These are phyloP conservation scores for Penicillium thymicola DNA, from an alignment of 2,329 filamentous ascomycete species.

Conservation along the genomic window DNA sequence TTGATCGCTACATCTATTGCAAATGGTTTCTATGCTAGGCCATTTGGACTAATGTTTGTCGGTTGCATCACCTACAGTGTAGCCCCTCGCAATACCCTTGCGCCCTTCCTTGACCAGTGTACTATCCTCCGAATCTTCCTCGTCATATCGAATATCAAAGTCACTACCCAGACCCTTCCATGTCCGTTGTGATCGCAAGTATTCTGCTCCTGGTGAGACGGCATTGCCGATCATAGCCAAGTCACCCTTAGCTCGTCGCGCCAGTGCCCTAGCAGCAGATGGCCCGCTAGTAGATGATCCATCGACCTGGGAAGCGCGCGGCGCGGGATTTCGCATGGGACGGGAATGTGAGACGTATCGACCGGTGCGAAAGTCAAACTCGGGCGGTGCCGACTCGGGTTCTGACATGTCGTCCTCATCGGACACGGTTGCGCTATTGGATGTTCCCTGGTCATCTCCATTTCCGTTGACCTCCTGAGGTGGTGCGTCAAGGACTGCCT, in stretches of 20 bases:
- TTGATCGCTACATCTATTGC: conserved; percentile 7
- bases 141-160: conserved; percentile 62
- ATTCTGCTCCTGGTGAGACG: conserved; percentile 89
- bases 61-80: conserved; percentile 65
- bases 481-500: conserved; percentile 56
- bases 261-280: conserved; percentile 50
- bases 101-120: conserved; percentile 79
- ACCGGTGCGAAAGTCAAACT: conserved; percentile 89
- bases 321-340: conserved; percentile 41
- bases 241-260: conserved; percentile 65
- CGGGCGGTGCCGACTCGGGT: conserved; percentile 67
- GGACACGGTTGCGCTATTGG: conserved; percentile 26
- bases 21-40: conserved; percentile 1
- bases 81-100: conserved; percentile 83
- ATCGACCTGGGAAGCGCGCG: conserved; percentile 27
- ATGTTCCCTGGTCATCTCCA: conserved; percentile 25
- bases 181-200: conserved; percentile 72
- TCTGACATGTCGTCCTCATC: conserved; percentile 65
- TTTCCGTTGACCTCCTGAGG: conserved; percentile 18
- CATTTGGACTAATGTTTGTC: conserved; percentile 32
- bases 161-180: conserved; percentile 93
- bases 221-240: conserved; percentile 79
- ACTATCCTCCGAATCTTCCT: conserved; percentile 52
- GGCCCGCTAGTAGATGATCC: conserved; percentile 25
- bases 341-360: conserved; percentile 72